A percentile compares a stretch with the other conserved stretches of the same genome.
These are phyloP conservation scores for Wickerhamiella azymoides DNA, from an alignment of 805 yeast genomes.

Conservation along the genomic window DNA sequence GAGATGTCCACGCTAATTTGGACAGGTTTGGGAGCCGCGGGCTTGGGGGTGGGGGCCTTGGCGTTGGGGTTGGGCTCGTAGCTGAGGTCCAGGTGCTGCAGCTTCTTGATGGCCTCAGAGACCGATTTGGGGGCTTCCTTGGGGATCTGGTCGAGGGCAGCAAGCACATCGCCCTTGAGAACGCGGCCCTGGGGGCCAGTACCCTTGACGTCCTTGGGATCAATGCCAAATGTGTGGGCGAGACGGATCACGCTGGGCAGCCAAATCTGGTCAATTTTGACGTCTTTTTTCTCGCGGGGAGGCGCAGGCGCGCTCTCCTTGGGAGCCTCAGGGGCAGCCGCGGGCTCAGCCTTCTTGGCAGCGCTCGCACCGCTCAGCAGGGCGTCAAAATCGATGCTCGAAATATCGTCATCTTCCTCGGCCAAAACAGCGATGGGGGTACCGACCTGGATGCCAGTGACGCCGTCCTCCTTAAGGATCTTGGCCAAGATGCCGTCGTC, in stretches of 20 bases:
- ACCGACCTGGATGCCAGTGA: slow-evolving; percentile 71
- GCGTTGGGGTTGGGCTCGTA: slow-evolving; percentile 24
- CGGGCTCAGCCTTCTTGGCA: not conserved
- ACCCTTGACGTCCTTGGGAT: slow-evolving; percentile 61
- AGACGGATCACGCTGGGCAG: slow-evolving; percentile 38
- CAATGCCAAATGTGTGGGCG: slow-evolving; percentile 46
- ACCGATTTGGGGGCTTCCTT: slow-evolving; percentile 39
- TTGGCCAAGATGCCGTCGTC: slow-evolving; percentile 88
- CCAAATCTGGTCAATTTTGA: not conserved
- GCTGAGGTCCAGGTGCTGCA: slow-evolving; percentile 56
- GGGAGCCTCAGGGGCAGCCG: slow-evolving; percentile 7
- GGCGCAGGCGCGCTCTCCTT: slow-evolving; percentile 1
- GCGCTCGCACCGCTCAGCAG: slow-evolving; percentile 16
- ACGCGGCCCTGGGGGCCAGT: slow-evolving; percentile 83
- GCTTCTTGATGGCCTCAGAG: slow-evolving; percentile 40
- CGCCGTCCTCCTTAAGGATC: slow-evolving; percentile 56
- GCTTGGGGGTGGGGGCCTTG: slow-evolving; percentile 16
- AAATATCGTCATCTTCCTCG: slow-evolving; percentile 73
- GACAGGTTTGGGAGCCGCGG: slow-evolving; percentile 15
- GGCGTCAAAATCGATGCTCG: slow-evolving; percentile 45
- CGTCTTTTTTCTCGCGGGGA: not conserved
- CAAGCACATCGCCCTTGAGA: slow-evolving; percentile 82
- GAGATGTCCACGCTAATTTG: slow-evolving; percentile 13
- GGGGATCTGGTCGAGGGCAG: slow-evolving; percentile 62
- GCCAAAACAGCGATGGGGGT: slow-evolving; percentile 78